Evolutionary conservation across 1,284 basidiomycete species (phyloP).

Genomic region (Apiotrichum brassicae): DNA sequence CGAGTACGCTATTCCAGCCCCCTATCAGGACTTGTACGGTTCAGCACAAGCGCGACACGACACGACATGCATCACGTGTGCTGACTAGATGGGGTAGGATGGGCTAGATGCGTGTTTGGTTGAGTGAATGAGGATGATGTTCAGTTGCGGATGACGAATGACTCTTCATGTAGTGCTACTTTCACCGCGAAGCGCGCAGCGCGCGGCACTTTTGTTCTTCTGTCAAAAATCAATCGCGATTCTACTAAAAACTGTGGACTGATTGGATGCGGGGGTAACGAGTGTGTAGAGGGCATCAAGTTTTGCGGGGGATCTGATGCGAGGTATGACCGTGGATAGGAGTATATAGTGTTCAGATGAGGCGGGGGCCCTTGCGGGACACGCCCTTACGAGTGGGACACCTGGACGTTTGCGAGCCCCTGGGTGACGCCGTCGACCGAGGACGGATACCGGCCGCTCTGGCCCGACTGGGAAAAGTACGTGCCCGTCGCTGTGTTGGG

Average conservation of each 20-base stretch:
- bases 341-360: conserved; percentile 3
- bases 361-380: background rate
- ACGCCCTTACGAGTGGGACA: conserved; percentile 20
- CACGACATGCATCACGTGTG: background rate
- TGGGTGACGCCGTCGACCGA: conserved; percentile 30
- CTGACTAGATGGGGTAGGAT: too few relatives aligned
- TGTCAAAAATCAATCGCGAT: too few relatives aligned
- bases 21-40: too few relatives aligned
- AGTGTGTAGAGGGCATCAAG: conserved; percentile 11
- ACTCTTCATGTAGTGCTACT: too few relatives aligned
- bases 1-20: too few relatives aligned
- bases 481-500: conserved; percentile 33
- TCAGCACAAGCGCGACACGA: too few relatives aligned
- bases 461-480: conserved; percentile 23
- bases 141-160: too few relatives aligned
- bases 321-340: conserved; percentile 5
- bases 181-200: too few relatives aligned
- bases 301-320: conserved; percentile 6
- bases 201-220: too few relatives aligned
- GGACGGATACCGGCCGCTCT: conserved; percentile 16
- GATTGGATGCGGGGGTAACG: conserved; percentile 4
- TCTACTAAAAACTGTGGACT: too few relatives aligned
- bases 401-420: conserved; percentile 27
- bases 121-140: too few relatives aligned
- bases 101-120: too few relatives aligned